Evolutionary conservation across 176 grass and related monocot genomes (phyloP), one percentile per base, ranked within the genome.

Genomic region (Cenchrus fungigraminus): DNA sequence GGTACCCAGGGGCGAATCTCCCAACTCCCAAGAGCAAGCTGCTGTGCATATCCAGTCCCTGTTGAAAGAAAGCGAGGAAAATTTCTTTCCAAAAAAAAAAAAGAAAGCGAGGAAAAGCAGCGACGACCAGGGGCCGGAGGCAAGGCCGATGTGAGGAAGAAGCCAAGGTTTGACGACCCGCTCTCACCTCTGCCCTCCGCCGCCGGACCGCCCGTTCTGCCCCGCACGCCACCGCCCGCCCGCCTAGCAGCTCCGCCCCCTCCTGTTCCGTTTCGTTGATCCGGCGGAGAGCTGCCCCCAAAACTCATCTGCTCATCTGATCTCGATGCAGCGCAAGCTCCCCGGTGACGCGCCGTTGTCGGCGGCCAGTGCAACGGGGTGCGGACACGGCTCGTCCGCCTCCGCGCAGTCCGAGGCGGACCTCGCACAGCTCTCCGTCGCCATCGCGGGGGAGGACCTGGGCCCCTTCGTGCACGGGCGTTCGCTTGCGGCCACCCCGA

Each of bases 381-480:
- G 44, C 10, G 79, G 64, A 3, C 62, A 51, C 19, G 61, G 28
- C 15, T 34, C 58, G 7, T 76, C 73, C 28, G 63, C 79, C 6
- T 80, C 88, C 5, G 15, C 64, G 20, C 79, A 74, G 2, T 88
- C 93, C 43, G 88, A 84, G 42, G 85, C 89, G 1, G 93, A 93
- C 85, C 91, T 91, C 43, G 69, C 80, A 5, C 86, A 91, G 73
- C 91, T 98, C 25, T 95, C 93, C 19, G 17, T 87, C 3, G 85
- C 91, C 75, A 98, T 95, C 79, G 94, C 92, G 9, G 89, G 9
- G 89, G 91, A 98, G 86, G 95, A 98, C 84, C 80, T 98, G 5
- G 93, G 93, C 68, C 92, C 93, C 32, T 95, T 95, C 86, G 90
- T 92, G 58, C 93, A 91, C 84, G 87, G 31, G 88, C 85, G 5